A percentile compares a stretch with the other conserved stretches of the same genome.
phyloP scores from a whole-genome alignment of 345 rosid genomes.

The Ceriops zippeliana region DNA sequence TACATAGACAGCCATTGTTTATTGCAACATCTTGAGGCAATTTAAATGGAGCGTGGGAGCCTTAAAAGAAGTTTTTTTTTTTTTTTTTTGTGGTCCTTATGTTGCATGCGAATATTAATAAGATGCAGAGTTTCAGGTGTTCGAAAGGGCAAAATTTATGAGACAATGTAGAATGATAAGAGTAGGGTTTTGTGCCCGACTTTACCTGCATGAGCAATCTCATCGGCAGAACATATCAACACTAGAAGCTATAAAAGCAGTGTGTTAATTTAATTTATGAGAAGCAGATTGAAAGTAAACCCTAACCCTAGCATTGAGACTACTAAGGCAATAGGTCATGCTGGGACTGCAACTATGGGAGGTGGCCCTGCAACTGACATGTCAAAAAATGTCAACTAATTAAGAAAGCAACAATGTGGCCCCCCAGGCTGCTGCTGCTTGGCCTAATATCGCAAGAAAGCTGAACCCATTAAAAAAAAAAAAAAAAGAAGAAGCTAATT shows the following conservation, averaged over 20 bases:
- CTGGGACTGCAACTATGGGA: slow-evolving; percentile 21
- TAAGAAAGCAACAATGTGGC: slow-evolving; percentile 9
- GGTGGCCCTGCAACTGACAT: slow-evolving; percentile 14
- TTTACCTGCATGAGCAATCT: not conserved
- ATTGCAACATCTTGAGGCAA: no score
- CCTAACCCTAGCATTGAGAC: slow-evolving; percentile 24
- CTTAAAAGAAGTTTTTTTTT: not conserved
- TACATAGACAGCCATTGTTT: no score
- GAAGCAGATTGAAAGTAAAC: slow-evolving; percentile 6
- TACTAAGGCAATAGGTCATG: slow-evolving; percentile 28
- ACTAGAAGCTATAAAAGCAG: slow-evolving; percentile 1
- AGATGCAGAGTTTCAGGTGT: not conserved
- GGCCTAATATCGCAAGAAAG: slow-evolving; percentile 17
- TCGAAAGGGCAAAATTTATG: slow-evolving; percentile 1
- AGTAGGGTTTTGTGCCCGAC: not conserved
- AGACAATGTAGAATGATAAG: not conserved
- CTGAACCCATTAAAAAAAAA: not conserved
- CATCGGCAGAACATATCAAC: not conserved
- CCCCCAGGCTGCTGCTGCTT: slow-evolving; percentile 8
- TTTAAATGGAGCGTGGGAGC: not conserved
- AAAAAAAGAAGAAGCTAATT: not conserved
- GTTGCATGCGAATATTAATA: not conserved
- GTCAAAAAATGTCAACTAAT: slow-evolving; percentile 10
- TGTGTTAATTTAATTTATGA: not conserved
- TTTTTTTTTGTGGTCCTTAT: not conserved